Evolutionary conservation across 352 stramenopile species (phyloP).

Genomic region (Blastocystis sp.): DNA sequence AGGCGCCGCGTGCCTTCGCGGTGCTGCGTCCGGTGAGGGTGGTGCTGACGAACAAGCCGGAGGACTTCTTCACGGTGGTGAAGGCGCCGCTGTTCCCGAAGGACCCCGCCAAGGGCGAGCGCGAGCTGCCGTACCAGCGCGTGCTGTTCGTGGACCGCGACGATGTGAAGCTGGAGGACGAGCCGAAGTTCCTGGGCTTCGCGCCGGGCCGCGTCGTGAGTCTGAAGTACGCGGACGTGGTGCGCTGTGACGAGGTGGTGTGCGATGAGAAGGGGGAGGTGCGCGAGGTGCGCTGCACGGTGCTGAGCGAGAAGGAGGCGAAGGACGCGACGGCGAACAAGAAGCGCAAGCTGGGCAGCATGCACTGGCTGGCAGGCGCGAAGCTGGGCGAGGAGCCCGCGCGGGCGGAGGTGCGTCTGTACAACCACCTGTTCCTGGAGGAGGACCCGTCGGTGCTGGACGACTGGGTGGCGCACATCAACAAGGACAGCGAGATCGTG

Average conservation of each 20-base stretch:
- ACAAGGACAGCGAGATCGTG: slow-evolving; percentile 77
- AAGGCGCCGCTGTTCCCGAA: slow-evolving; percentile 70
- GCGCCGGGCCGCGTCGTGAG: slow-evolving; percentile 89
- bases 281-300: slow-evolving; percentile 59
- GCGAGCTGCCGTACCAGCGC: slow-evolving; percentile 67
- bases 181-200: slow-evolving; percentile 87
- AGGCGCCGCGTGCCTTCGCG: slow-evolving; percentile 77
- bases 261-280: slow-evolving; percentile 74
- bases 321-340: slow-evolving; percentile 77
- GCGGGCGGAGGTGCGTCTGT: slow-evolving; percentile 86
- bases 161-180: slow-evolving; percentile 69
- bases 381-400: slow-evolving; percentile 75
- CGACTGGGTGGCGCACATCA: slow-evolving; percentile 81
- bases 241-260: slow-evolving; percentile 85
- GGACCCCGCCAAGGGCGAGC: slow-evolving; percentile 66
- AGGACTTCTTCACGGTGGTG: background rate
- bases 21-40: slow-evolving; percentile 80
- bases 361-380: slow-evolving; percentile 89
- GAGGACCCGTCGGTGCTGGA: slow-evolving; percentile 76
- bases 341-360: slow-evolving; percentile 86
- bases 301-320: slow-evolving; percentile 73
- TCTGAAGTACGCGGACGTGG: slow-evolving; percentile 89
- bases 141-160: slow-evolving; percentile 69
- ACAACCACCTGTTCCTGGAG: slow-evolving; percentile 92
- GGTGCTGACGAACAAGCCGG: slow-evolving; percentile 77